phyloP scores from a whole-genome alignment of 805 yeast species.

The Ogataea methylovora region DNA sequence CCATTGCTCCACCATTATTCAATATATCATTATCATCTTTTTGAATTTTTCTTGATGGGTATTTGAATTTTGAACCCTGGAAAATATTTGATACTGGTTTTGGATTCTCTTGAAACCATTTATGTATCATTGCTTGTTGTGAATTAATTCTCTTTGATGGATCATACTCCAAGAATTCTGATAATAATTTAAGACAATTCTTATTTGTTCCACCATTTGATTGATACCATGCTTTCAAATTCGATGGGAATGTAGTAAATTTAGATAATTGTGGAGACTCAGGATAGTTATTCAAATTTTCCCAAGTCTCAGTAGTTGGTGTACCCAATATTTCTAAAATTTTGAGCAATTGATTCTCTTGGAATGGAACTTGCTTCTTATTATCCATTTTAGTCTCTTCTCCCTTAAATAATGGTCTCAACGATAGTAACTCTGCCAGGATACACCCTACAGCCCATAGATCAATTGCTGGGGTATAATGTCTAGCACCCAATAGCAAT shows the following conservation, averaged over 20 bases:
- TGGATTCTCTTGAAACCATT: slow-evolving; percentile 69
- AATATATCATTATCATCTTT: slow-evolving; percentile 78
- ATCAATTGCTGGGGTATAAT: slow-evolving; percentile 89
- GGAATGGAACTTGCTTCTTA: slow-evolving; percentile 90
- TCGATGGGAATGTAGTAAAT: slow-evolving; percentile 56
- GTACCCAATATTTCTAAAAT: slow-evolving; percentile 91
- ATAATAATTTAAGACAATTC: slow-evolving; percentile 57
- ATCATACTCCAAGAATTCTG: slow-evolving; percentile 68
- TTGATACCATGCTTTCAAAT: slow-evolving; percentile 79
- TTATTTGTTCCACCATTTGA: slow-evolving; percentile 70
- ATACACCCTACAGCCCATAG: slow-evolving; percentile 96
- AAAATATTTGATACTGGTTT: slow-evolving; percentile 71
- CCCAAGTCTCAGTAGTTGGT: slow-evolving; percentile 77
- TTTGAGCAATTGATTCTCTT: slow-evolving; percentile 83
- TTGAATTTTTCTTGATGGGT: slow-evolving; percentile 82
- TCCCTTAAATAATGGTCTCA: slow-evolving; percentile 93
- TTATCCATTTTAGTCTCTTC: slow-evolving; percentile 96
- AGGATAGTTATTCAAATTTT: slow-evolving; percentile 70
- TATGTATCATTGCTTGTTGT: slow-evolving; percentile 63
- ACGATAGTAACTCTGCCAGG: slow-evolving; percentile 79
- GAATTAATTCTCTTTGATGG: slow-evolving; percentile 80
- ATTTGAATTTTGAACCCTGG: slow-evolving; percentile 61
- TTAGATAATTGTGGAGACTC: slow-evolving; percentile 64
- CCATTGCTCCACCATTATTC: slow-evolving; percentile 20
- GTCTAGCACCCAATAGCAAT: slow-evolving; percentile 80